Conservation (phyloP, 805 yeast species). For the Torulaspora maleeae region DNA sequence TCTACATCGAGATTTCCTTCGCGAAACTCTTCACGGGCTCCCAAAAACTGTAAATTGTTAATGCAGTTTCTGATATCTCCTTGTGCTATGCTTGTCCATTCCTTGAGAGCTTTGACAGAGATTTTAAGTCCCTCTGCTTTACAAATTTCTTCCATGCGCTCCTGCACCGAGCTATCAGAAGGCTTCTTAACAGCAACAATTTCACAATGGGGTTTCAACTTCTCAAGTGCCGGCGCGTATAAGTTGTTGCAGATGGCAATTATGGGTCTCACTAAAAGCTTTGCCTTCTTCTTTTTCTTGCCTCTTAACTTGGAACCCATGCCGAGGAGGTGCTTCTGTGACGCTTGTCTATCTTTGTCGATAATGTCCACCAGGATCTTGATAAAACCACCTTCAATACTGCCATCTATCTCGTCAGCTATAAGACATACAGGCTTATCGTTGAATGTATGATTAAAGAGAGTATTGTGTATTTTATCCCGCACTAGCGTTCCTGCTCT, state of each 20-base stretch:
- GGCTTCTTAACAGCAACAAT: slow-evolving; percentile 63
- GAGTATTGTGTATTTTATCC: slow-evolving; percentile 55
- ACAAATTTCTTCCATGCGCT: slow-evolving; percentile 50
- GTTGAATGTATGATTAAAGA: slow-evolving; percentile 59
- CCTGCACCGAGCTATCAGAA: slow-evolving; percentile 42
- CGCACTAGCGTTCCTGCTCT: slow-evolving; percentile 54
- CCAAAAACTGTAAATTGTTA: slow-evolving; percentile 69
- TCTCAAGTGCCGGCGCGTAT: slow-evolving; percentile 69
- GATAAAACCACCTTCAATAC: slow-evolving; percentile 61
- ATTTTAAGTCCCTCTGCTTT: slow-evolving; percentile 48
- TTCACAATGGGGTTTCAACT: slow-evolving; percentile 69
- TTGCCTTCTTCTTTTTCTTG: slow-evolving; percentile 35
- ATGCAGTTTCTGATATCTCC: slow-evolving; percentile 84
- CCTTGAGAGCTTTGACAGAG: slow-evolving; percentile 50
- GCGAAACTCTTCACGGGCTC: slow-evolving; percentile 19
- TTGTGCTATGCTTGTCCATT: slow-evolving; percentile 64
- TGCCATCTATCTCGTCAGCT: slow-evolving; percentile 88
- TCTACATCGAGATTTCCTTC: slow-evolving; percentile 9
- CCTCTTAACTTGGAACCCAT: slow-evolving; percentile 17
- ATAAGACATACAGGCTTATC: slow-evolving; percentile 77
- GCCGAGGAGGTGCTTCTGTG: slow-evolving; percentile 32
- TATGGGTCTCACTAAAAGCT: slow-evolving; percentile 69
- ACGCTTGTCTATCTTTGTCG: slow-evolving; percentile 52
- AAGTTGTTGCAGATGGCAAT: slow-evolving; percentile 89
- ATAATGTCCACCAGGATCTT: slow-evolving; percentile 53